Base-by-base conservation (phyloP, 805 yeast species). In the Ogataea corticis region DNA sequence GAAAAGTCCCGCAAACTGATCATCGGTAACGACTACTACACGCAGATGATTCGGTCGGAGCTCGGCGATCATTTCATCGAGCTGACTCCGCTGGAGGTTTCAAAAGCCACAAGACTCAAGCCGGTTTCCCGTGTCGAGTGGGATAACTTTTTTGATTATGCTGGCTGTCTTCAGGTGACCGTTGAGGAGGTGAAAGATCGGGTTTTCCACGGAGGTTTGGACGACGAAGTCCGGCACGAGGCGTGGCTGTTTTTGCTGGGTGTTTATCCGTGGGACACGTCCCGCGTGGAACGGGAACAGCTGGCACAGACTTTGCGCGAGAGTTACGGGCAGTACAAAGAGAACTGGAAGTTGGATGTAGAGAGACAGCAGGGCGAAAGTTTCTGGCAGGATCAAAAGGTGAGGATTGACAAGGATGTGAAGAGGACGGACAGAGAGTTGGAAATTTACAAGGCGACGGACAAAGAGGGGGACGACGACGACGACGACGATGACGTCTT, bases 351-450 rank as follows among this genome's bases (percentile, higher is more conserved):
- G 6, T 77, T 83, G 49, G 82, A 74, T 10, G 70, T 74, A 33
- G 79, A 75, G 48, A 68, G 72, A 38, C 72, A 82, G 48, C 55
- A 64, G 14, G 66, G 72, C 7, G 82, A 79, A 58, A 85, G 78
- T 29, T 88, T 81, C 61, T 92, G 96, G 92, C 77, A 78, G 52
- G 98, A 94, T 66, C 98, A 94, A 64, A 82, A 85, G 50, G 80
- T 80, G 47, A 76, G 98, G 48, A 92, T 94, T 52, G 96, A 91
- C 56, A 94, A 94, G 64, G 99, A 94, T 67, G 86, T 94, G 16
- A 87, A 84, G 54, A 75, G 99, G 54, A 92, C 96, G 7, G 99
- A 92, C 66, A 76, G 98, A 18, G 77, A 84, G 38, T 63, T 91
- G 37, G 77, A 80, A 1, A 65, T 91, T 2, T 94, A 82, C 66